Percentiles rank a stretch among this genome's conserved stretches.
phyloP scores from a whole-genome alignment of 2,329 filamentous ascomycete species.

The Hysterium pulicare region DNA sequence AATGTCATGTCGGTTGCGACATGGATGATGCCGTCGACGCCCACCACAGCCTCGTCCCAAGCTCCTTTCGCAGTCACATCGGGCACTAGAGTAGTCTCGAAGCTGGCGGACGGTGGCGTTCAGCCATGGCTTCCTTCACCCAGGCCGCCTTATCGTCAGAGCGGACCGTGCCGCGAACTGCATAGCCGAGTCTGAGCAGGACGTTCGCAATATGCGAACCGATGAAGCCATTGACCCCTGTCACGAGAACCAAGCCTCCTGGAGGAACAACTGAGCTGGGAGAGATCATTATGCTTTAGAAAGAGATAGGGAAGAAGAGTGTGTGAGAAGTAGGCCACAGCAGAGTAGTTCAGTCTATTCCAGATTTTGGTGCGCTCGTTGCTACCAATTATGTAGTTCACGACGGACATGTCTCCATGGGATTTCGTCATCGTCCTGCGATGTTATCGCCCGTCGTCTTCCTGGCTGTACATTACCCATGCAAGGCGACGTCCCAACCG shows the following conservation, averaged over 20 bases:
- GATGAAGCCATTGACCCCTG: constrained; percentile 47
- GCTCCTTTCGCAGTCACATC: constrained; percentile 37
- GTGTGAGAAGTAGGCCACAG: too few species aligned
- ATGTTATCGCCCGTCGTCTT: too few species aligned
- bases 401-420: too few species aligned
- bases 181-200: constrained; percentile 41
- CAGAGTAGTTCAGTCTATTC: too few species aligned
- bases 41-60: constrained; percentile 42
- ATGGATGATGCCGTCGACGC: constrained; percentile 39
- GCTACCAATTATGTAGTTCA: too few species aligned
- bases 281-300: too few species aligned
- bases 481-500: too few species aligned
- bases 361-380: too few species aligned
- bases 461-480: too few species aligned
- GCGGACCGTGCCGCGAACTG: constrained; percentile 47
- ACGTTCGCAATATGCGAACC: constrained; percentile 42
- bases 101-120: constrained; percentile 18
- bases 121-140: constrained; percentile 15
- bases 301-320: too few species aligned
- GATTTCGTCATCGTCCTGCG: too few species aligned
- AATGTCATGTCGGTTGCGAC: constrained; percentile 40
- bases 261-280: constrained; percentile 15
- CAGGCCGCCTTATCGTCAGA: constrained; percentile 28
- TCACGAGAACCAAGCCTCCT: constrained; percentile 42
- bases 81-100: constrained; percentile 40